Evolutionary conservation across 371 early-diverging fungal species (phyloP).

Genomic region (Spiromyces aspiralis): DNA sequence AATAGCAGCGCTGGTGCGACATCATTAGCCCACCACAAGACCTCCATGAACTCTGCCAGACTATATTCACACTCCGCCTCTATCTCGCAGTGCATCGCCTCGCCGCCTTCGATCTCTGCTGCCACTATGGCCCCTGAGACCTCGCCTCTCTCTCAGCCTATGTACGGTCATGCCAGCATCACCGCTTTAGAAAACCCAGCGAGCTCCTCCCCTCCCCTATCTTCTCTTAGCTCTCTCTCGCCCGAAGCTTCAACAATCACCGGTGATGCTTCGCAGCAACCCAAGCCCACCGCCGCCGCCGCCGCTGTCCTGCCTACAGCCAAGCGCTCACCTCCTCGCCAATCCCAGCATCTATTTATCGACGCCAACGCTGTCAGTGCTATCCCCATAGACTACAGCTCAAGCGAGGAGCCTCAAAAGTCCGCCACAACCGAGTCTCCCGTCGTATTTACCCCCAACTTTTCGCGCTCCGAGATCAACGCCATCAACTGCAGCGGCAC

Average conservation of each 20-base stretch:
- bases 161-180: too few species aligned
- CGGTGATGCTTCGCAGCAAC: too few species aligned
- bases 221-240: too few species aligned
- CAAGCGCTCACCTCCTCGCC: too few species aligned
- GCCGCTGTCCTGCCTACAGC: too few species aligned
- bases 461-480: neutral
- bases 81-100: neutral
- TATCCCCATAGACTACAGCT: neutral
- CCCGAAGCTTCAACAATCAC: too few species aligned
- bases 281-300: too few species aligned
- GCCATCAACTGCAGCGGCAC: neutral
- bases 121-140: neutral
- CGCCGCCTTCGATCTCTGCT: neutral
- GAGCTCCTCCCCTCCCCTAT: too few species aligned
- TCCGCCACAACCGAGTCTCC: neutral
- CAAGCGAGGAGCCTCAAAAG: neutral
- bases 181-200: too few species aligned
- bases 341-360: neutral
- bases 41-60: neutral
- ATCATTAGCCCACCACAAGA: neutral
- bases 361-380: neutral
- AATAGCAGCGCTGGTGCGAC: neutral
- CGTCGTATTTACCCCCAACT: neutral
- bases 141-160: too few species aligned
- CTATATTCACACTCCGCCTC: neutral